Conservation (phyloP, 2,329 filamentous ascomycete species). For the Aspergillus pseudotamarii region DNA sequence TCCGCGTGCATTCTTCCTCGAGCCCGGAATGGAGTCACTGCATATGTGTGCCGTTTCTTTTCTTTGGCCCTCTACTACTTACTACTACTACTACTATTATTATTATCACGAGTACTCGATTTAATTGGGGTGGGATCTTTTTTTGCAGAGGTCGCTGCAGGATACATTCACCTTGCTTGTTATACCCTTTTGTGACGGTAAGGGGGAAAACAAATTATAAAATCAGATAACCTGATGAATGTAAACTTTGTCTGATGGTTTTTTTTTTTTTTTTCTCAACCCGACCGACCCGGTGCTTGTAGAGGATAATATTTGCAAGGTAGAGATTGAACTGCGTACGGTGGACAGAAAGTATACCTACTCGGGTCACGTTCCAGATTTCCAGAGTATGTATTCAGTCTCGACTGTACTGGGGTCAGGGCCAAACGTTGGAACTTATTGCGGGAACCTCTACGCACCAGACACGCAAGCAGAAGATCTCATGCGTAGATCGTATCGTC, state of each 20-base stretch:
- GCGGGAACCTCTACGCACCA: not conserved
- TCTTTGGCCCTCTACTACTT: not conserved
- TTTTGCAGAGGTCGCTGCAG: not conserved
- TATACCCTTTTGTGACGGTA: slow-evolving; percentile 5
- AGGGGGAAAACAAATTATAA: not conserved
- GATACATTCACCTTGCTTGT: not conserved
- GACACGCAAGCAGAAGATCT: not conserved
- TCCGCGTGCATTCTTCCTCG: slow-evolving; percentile 5
- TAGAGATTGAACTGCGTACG: too few species aligned
- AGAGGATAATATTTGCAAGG: not conserved
- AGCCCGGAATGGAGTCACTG: not conserved
- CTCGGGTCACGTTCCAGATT: not conserved
- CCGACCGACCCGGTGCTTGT: too few species aligned
- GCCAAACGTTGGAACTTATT: not conserved
- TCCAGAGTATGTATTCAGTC: not conserved
- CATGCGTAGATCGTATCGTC: not conserved
- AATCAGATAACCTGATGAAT: slow-evolving; percentile 2
- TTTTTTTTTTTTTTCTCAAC: not conserved
- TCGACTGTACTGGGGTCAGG: not conserved
- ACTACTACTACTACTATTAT: not conserved
- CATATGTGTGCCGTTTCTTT: slow-evolving; percentile 3
- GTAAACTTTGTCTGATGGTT: not conserved
- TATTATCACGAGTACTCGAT: slow-evolving; percentile 8
- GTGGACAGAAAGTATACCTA: not conserved
- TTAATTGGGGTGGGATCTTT: slow-evolving; percentile 4